Evolutionary conservation across 2,329 filamentous ascomycete genomes (phyloP), one percentile per base, ranked within the genome.

Genomic region (Cercospora sesami): DNA sequence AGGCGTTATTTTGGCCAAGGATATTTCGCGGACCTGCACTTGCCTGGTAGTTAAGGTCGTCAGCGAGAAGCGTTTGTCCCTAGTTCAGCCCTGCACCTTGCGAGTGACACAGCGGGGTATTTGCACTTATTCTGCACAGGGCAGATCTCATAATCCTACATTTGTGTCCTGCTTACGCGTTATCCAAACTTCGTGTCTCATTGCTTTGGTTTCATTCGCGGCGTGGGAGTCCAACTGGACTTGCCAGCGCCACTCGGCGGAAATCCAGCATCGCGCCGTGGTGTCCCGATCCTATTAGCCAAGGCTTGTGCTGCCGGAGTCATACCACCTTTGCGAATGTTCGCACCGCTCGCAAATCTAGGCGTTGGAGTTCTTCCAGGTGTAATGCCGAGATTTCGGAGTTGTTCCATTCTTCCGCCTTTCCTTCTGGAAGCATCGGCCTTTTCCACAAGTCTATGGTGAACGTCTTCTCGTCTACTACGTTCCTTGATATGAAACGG

Each of bases 371-470:
- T 88, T 67, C 81, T 80, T 33, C 86, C 84, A 12, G 75, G 73
- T 67, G 75, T 77, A 36, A 82, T 81, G 48, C 79, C 78, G n/a
- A 79, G 73, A 36, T 69, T 72, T 63, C 71, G 69, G 60, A 79
- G 68, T 55, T 74, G 16, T 70, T 77, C 60, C 57, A 77, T 63
- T 81, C 72, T 67, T 86, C 89, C 4, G 85, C 87, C 70, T 87
- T 84, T 26, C 60, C 90, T 87, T 77, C 93, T 94, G 2, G 86
- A 90, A 74, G 88, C 88, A 12, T 91, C 87, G 23, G 92, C 91
- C 62, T 88, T 88, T 69, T 97, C 94, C 2, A 97, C 93, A 86
- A 97, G 92, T 39, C 89, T 87, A 75, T 94, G 89, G 78, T 96
- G 93, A 30, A 98, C 81, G 39, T 88, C 89, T 80, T 98, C 95